phyloP scores from a whole-genome alignment of 352 stramenopile genomes.

The Hyaloperonospora arabidopsidis region DNA sequence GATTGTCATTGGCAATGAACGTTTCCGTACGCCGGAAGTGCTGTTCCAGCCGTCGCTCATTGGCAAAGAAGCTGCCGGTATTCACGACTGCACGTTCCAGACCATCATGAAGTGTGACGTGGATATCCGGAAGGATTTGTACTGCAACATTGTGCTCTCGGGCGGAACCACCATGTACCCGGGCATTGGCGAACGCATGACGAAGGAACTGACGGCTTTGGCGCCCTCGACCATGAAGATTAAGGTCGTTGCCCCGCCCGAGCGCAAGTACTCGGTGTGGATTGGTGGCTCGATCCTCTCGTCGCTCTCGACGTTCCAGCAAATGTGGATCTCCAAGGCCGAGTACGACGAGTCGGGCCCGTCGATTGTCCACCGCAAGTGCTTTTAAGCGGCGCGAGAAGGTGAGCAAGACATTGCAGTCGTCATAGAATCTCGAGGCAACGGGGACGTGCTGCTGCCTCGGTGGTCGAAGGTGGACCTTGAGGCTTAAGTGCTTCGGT shows the following conservation, averaged over 20 bases:
- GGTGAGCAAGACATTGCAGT: neutral
- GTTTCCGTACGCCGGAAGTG: slow-evolving; percentile 92
- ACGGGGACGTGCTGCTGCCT: slow-evolving; percentile 29
- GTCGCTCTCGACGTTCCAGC: slow-evolving; percentile 96
- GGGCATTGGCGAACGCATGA: slow-evolving; percentile 90
- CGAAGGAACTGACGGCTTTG: slow-evolving; percentile 88
- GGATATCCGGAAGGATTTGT: slow-evolving; percentile 90
- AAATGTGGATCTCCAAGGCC: slow-evolving; percentile 97
- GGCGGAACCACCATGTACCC: slow-evolving; percentile 95
- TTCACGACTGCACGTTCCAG: slow-evolving; percentile 73
- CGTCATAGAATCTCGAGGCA: neutral
- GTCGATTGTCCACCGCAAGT: slow-evolving; percentile 95
- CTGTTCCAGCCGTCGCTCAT: slow-evolving; percentile 94
- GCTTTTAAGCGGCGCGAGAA: slow-evolving; percentile 64
- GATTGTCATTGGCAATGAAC: slow-evolving; percentile 96
- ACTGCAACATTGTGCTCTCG: slow-evolving; percentile 94
- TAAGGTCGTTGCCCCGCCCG: slow-evolving; percentile 90
- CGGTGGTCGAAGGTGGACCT: slow-evolving; percentile 42
- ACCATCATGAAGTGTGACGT: slow-evolving; percentile 89
- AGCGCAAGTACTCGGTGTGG: slow-evolving; percentile 95
- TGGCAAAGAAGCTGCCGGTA: slow-evolving; percentile 72
- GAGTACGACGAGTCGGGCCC: slow-evolving; percentile 96
- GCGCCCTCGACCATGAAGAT: slow-evolving; percentile 92
- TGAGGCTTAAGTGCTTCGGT: slow-evolving; percentile 25
- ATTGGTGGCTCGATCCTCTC: slow-evolving; percentile 96